Conservation (phyloP, 2,329 filamentous ascomycete species). For the Cercospora sesami region DNA sequence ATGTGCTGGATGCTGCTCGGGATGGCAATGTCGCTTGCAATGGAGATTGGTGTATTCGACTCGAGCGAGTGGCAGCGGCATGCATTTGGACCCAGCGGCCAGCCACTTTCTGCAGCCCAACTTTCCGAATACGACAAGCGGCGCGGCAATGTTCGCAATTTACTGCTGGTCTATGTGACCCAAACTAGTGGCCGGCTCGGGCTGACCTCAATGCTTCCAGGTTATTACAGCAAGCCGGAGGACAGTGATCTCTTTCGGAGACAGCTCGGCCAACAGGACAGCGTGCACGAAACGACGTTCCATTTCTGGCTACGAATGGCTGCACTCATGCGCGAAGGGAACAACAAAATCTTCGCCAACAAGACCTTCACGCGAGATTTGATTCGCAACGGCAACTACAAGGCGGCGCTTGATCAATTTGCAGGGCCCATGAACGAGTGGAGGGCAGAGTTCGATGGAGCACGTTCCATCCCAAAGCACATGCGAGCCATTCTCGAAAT, state of each 20-base stretch:
- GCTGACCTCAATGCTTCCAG: constrained; percentile 88
- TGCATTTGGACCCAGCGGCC: constrained; percentile 53
- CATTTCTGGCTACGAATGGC: constrained; percentile 95
- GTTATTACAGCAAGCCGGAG: constrained; percentile 42
- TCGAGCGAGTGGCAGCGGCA: constrained; percentile 62
- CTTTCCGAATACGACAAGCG: constrained; percentile 76
- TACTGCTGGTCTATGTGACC: constrained; percentile 87
- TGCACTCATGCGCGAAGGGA: constrained; percentile 86
- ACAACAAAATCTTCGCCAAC: constrained; percentile 83
- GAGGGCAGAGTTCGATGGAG: constrained; percentile 79
- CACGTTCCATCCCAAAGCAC: constrained; percentile 52
- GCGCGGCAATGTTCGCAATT: constrained; percentile 76
- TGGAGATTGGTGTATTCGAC: constrained; percentile 94
- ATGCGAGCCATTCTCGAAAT: constrained; percentile 80
- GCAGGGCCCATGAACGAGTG: constrained; percentile 75
- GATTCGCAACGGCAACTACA: constrained; percentile 82
- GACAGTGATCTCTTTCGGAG: constrained; percentile 37
- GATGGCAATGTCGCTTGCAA: constrained; percentile 83
- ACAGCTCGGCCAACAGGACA: constrained; percentile 34
- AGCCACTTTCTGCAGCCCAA: constrained; percentile 49
- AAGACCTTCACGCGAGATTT: constrained; percentile 84
- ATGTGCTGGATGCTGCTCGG: constrained; percentile 99
- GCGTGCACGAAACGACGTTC: constrained; percentile 57
- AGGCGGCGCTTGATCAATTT: constrained; percentile 76
- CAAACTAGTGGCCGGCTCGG: constrained; percentile 91